Percentiles rank a stretch among this genome's conserved stretches.
phyloP scores from a whole-genome alignment of 192 early-diverging fungal genomes.

The Thamnidium elegans region DNA sequence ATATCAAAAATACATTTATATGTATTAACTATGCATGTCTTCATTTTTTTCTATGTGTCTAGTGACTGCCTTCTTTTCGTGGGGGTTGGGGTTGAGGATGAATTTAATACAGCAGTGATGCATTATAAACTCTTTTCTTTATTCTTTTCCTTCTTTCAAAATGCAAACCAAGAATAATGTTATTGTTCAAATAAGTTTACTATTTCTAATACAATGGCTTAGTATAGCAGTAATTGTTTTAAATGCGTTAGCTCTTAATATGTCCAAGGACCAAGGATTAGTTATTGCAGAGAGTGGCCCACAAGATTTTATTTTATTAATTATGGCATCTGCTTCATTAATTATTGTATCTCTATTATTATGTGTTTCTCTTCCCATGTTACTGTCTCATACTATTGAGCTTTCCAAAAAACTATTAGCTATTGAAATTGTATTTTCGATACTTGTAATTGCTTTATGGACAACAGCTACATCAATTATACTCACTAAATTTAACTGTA shows the following conservation, averaged over 20 bases:
- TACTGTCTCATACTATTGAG: background rate
- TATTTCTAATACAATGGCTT: background rate
- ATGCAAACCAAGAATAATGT: background rate
- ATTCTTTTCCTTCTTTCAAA: background rate
- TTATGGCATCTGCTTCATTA: conserved; percentile 6
- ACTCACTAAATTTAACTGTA: background rate
- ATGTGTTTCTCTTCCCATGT: background rate
- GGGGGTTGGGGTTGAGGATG: too few species aligned
- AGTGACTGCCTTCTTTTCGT: too few species aligned
- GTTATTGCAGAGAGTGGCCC: conserved; percentile 3
- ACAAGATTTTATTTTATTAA: background rate
- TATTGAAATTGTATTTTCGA: background rate
- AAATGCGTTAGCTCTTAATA: conserved; percentile 1
- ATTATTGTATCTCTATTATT: background rate
- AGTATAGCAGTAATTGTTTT: conserved; percentile 2
- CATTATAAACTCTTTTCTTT: too few species aligned
- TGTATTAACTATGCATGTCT: too few species aligned
- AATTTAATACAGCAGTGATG: too few species aligned
- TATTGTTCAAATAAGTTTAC: background rate
- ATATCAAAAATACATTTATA: too few species aligned
- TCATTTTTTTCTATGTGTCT: too few species aligned
- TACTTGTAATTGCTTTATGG: conserved; percentile 9
- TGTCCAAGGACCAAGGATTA: background rate
- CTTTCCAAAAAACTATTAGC: background rate
- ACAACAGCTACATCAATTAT: background rate